phyloP scores from a whole-genome alignment of 306 rosid genomes.

The Luffa acutangula region DNA sequence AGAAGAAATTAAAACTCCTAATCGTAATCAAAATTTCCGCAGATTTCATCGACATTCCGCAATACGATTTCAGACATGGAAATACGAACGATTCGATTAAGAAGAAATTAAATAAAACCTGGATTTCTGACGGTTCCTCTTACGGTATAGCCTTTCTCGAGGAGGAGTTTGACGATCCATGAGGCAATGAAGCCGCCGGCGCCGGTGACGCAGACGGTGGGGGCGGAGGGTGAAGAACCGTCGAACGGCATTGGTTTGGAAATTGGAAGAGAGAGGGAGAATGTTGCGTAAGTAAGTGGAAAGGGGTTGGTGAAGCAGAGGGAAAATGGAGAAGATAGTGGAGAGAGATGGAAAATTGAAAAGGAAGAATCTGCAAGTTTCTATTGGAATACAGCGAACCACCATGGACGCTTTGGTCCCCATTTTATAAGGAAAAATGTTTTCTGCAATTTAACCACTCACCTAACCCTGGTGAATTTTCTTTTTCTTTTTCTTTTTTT shows the following conservation, averaged over 20 bases:
- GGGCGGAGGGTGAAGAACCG: neutral
- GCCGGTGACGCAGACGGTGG: slow-evolving; percentile 82
- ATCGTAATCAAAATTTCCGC: neutral
- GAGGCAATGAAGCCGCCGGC: slow-evolving; percentile 96
- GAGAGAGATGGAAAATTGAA: neutral
- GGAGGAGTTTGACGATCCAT: slow-evolving; percentile 73
- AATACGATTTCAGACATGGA: neutral
- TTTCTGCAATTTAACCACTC: slow-evolving; percentile 2
- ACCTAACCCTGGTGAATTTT: slow-evolving; percentile 18
- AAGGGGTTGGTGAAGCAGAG: slow-evolving; percentile 7
- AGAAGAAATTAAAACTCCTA: neutral
- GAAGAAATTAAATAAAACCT: slow-evolving; percentile 20
- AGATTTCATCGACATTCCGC: neutral
- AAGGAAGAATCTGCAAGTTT: neutral
- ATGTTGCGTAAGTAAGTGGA: neutral
- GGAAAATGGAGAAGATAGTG: neutral
- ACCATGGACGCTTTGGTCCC: neutral
- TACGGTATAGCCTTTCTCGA: slow-evolving; percentile 63
- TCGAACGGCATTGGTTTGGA: slow-evolving; percentile 4
- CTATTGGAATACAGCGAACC: neutral
- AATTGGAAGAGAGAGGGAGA: neutral
- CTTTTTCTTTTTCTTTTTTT: neutral
- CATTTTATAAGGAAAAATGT: slow-evolving; percentile 10
- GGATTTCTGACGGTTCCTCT: slow-evolving; percentile 89
- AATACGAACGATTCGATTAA: neutral